phyloP scores from a whole-genome alignment of 2,329 filamentous ascomycete genomes.

The Colletotrichum tofieldiae region DNA sequence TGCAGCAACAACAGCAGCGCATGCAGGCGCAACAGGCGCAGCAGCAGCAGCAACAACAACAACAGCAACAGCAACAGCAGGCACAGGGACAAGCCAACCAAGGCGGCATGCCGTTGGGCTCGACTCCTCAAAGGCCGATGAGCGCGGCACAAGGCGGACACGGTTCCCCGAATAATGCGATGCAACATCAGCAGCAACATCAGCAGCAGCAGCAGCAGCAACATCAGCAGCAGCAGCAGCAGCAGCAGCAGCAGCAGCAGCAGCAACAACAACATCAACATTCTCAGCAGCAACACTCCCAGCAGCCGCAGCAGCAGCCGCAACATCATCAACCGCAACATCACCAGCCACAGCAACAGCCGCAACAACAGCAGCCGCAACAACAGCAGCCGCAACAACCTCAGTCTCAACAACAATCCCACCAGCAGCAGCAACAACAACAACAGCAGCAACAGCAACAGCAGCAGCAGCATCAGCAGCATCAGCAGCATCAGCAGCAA shows the following conservation, averaged over 20 bases:
- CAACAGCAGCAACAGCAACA: slow-evolving; percentile 54
- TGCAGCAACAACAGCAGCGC: slow-evolving; percentile 49
- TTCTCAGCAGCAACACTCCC: slow-evolving; percentile 53
- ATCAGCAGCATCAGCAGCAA: slow-evolving; percentile 51
- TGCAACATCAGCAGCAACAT: slow-evolving; percentile 50
- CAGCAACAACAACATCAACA: slow-evolving; percentile 52
- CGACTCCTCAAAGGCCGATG: slow-evolving; percentile 51
- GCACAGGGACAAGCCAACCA: slow-evolving; percentile 52
- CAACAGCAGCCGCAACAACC: slow-evolving; percentile 57
- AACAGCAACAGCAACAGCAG: slow-evolving; percentile 56
- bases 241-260: slow-evolving; percentile 42
- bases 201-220: slow-evolving; percentile 46
- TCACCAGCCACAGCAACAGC: slow-evolving; percentile 49
- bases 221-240: slow-evolving; percentile 49
- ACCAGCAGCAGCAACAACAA: slow-evolving; percentile 50
- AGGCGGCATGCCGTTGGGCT: slow-evolving; percentile 47
- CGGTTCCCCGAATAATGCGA: slow-evolving; percentile 54
- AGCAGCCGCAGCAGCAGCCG: slow-evolving; percentile 55
- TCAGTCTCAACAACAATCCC: slow-evolving; percentile 47
- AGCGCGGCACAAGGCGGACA: slow-evolving; percentile 47
- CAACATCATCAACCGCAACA: slow-evolving; percentile 50
- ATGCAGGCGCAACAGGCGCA: slow-evolving; percentile 47
- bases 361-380: slow-evolving; percentile 49
- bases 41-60: slow-evolving; percentile 52
- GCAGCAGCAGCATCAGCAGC: slow-evolving; percentile 55